Base-by-base conservation (phyloP, 495 filamentous ascomycete genomes). In the Aspergillus wentii region DNA sequence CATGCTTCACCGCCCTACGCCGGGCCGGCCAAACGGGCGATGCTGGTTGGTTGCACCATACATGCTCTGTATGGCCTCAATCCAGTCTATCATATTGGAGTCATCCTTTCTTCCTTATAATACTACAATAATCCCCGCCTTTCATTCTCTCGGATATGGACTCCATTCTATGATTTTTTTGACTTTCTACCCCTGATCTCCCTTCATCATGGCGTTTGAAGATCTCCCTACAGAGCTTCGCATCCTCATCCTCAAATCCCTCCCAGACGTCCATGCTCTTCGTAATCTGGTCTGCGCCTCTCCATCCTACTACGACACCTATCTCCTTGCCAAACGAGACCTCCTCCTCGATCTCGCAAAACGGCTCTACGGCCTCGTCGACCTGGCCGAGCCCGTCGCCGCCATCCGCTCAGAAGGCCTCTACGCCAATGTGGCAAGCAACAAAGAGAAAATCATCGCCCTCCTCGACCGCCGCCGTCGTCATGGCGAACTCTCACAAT, bases 161-260 rank as follows among this genome's bases (percentile, higher is more conserved):
- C n/a, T n/a, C n/a, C n/a, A n/a, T n/a, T n/a, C n/a, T n/a, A n/a
- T n/a, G n/a, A n/a, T n/a, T n/a, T n/a, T n/a, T n/a, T n/a, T n/a
- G n/a, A n/a, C n/a, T n/a, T n/a, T n/a, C n/a, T n/a, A n/a, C n/a
- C n/a, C n/a, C n/a, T n/a, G n/a, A n/a, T n/a, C n/a, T n/a, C n/a
- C n/a, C n/a, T n/a, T 29, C 35, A 18, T 20, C 43, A 40, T 39
- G 43, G 30, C 42, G 10, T 15, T 47, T 6, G 44, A 47, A 40
- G 18, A 15, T 8, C 33, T 49, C 8, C 46, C 46, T 5, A 40
- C 41, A 10, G 46, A 49, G 33, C 36, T 49, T 4, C 46, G 46
- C 13, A 33, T 49, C 20, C 36, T 35, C 10, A 32, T 49, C 1
- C 41, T 49, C 13, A 23, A 44, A 16, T 17, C 25, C 15, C 13